phyloP scores from a whole-genome alignment of 495 filamentous ascomycete genomes.

The Lasiosphaeriaceae sp. region DNA sequence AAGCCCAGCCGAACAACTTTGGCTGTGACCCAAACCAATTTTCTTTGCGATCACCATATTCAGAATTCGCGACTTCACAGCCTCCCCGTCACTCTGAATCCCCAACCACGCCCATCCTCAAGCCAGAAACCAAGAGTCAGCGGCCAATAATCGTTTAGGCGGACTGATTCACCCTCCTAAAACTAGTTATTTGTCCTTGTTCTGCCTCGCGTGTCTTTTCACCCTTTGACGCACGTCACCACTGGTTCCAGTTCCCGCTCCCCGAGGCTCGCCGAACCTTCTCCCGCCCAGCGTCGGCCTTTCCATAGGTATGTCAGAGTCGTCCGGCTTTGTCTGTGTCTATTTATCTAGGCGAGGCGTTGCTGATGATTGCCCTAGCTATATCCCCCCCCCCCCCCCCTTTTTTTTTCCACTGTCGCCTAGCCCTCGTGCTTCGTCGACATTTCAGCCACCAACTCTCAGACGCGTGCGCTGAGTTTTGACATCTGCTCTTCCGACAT shows the following conservation, averaged over 20 bases:
- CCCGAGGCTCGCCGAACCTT: too few relatives aligned
- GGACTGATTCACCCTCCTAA: too few relatives aligned
- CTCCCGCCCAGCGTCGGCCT: background rate
- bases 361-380: background rate
- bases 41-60: conserved; percentile 11
- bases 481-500: conserved; percentile 5
- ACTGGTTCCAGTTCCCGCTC: background rate
- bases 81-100: conserved; percentile 3
- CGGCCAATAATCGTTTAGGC: background rate
- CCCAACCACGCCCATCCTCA: conserved; percentile 3
- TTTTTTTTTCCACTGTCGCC: background rate
- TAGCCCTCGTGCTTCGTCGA: background rate
- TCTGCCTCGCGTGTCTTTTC: background rate
- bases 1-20: conserved; percentile 6
- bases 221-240: background rate
- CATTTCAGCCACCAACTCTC: background rate
- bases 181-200: too few relatives aligned
- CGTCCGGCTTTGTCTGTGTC: too few relatives aligned
- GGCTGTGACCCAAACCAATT: conserved; percentile 14
- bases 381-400: too few relatives aligned
- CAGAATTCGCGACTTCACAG: conserved; percentile 16
- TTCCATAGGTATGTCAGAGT: background rate
- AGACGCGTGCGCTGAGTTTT: conserved; percentile 16
- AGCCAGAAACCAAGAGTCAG: background rate
- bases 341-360: too few relatives aligned